Base-by-base conservation (phyloP, 1,284 basidiomycete genomes). In the Schizophyllum amplum region DNA sequence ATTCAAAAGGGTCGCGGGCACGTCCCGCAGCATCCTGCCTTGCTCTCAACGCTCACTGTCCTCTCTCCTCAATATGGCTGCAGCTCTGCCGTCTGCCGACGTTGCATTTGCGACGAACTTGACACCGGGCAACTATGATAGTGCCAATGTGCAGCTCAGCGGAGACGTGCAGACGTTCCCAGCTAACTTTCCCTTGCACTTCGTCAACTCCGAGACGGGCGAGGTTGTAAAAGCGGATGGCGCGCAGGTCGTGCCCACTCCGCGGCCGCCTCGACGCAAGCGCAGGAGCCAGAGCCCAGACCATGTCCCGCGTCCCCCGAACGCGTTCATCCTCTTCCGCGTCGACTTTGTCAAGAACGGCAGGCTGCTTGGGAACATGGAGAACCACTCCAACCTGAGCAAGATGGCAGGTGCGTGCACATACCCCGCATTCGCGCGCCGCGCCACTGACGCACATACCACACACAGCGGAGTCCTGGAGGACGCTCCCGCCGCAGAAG, bases 321-420 rank as follows among this genome's bases (percentile, higher is more conserved):
- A 62, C 59, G 61, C 61, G 25, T 62, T 62, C 55, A 62, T 62
- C 61, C 61, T 62, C 53, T 62, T 62, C 61, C 61, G 61, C 59
- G 42, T 55, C 1, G 51, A 56, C 48, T 60, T 62, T 59, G 55
- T 62, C 51, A 42, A 42, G 33, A 42, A 17, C 11, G 33, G 33
- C 2, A 3, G 33, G 33, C 33, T 42, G 33, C 33, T 17, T 9
- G 33, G 33, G 33, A 42, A 42, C 33, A 9, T 42, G 33, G 33
- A 42, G 33, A 42, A 9, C 33, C 33, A 42, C 33, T 9, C 33
- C 13, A 42, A 17, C 33, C 33, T 42, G 33, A 42, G 33, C 33
- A 42, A 42, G 33, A 42, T 42, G 33, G 33, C 33, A 42, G 11
- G 33, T 42, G 33, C 33, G 33, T 42, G 17, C 33, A 42, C 33